Evolutionary conservation across 208 protist species (phyloP).

Genomic region (Trypanosoma grayi): DNA sequence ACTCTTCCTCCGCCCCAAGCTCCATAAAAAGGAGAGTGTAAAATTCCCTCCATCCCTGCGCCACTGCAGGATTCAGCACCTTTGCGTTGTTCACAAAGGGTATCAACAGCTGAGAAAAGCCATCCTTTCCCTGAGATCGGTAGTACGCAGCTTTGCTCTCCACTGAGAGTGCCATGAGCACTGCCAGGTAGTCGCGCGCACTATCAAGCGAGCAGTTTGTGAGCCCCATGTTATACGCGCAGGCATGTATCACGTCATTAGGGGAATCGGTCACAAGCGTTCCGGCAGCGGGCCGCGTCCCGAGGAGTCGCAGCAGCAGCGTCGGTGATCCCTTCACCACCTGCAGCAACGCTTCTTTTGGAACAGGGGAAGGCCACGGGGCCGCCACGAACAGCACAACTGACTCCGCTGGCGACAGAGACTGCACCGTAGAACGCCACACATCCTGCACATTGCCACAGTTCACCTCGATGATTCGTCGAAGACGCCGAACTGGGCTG

Average conservation of each 20-base stretch:
- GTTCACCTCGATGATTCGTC: slow-evolving; percentile 27
- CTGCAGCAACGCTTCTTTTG: slow-evolving; percentile 50
- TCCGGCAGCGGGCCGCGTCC: slow-evolving; percentile 31
- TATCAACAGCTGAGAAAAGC: slow-evolving; percentile 49
- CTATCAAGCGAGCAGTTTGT: slow-evolving; percentile 37
- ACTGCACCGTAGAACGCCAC: slow-evolving; percentile 18
- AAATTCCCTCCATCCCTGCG: slow-evolving; percentile 31
- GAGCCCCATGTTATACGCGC: slow-evolving; percentile 76
- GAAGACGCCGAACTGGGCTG: slow-evolving; percentile 43
- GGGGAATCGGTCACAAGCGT: slow-evolving; percentile 38
- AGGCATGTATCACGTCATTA: slow-evolving; percentile 45
- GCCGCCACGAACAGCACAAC: slow-evolving; percentile 38
- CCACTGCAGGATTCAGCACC: slow-evolving; percentile 43
- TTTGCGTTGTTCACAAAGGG: slow-evolving; percentile 79
- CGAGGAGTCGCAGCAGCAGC: slow-evolving; percentile 39
- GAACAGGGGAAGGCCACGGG: slow-evolving; percentile 26
- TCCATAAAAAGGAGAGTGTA: slow-evolving; percentile 51
- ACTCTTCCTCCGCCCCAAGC: slow-evolving; percentile 21
- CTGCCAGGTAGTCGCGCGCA: slow-evolving; percentile 49
- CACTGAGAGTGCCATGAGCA: slow-evolving; percentile 44
- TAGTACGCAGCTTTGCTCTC: slow-evolving; percentile 32
- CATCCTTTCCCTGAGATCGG: slow-evolving; percentile 50
- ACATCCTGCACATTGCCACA: neutral
- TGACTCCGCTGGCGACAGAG: slow-evolving; percentile 36
- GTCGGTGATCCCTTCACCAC: slow-evolving; percentile 54